Percentiles rank a stretch among this genome's conserved stretches.
These are phyloP conservation scores for Trichosporon ovoides DNA, from an alignment of 1,284 basidiomycete species.

Conservation along the genomic window DNA sequence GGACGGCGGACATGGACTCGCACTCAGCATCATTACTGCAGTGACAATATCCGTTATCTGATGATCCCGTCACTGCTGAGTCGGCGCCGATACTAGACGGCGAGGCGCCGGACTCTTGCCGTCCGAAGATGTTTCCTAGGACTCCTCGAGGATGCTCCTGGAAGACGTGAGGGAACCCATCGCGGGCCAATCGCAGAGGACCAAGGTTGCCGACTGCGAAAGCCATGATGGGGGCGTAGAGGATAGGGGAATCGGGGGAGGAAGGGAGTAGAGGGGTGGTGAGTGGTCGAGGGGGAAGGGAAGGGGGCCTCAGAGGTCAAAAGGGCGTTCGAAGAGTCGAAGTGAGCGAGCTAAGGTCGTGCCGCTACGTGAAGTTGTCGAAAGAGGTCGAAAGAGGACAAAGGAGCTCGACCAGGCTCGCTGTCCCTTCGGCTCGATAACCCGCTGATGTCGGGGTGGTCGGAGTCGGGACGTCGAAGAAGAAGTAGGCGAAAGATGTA, in stretches of 20 bases:
- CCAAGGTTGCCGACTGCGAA: neutral
- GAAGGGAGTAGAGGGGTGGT: neutral
- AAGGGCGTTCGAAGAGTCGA: neutral
- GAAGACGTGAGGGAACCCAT: neutral
- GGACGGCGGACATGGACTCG: neutral
- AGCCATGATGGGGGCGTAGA: neutral
- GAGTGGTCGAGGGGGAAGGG: neutral
- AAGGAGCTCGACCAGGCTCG: conserved; percentile 6
- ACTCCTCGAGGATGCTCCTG: neutral
- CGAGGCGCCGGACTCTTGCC: neutral
- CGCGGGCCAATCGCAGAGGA: neutral
- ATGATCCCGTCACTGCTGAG: neutral
- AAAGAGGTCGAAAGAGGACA: neutral
- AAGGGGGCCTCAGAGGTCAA: neutral
- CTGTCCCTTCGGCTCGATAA: neutral
- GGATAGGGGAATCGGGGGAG: neutral
- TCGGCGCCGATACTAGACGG: neutral
- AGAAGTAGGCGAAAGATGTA: neutral
- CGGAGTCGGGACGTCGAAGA: conserved; percentile 3
- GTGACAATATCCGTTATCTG: neutral
- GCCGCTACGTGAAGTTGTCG: neutral
- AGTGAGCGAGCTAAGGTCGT: neutral
- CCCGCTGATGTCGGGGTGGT: neutral
- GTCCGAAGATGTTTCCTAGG: neutral
- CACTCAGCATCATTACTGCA: conserved; percentile 1